A percentile compares a stretch with the other conserved stretches of the same genome.
These are phyloP conservation scores for Ormosia semicastrata DNA, from an alignment of 306 rosid species.

Conservation along the genomic window DNA sequence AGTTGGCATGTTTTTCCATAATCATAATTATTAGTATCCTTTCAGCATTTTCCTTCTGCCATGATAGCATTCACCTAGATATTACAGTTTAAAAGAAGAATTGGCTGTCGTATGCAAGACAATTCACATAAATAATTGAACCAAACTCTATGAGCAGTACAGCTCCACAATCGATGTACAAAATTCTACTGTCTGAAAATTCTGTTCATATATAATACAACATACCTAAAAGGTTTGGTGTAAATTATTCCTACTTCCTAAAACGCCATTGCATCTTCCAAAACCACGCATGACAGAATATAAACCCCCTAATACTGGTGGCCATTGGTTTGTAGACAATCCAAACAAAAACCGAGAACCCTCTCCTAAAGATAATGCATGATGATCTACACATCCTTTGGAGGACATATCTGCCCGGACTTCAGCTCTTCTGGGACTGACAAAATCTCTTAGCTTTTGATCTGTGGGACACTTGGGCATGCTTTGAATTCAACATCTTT, in stretches of 20 bases:
- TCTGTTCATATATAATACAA: constrained; percentile 31
- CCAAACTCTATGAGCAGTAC: constrained; percentile 28
- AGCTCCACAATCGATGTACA: constrained; percentile 42
- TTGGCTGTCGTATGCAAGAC: not conserved
- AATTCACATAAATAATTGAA: constrained; percentile 22
- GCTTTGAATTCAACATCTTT: constrained; percentile 21
- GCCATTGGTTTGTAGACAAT: constrained; percentile 18
- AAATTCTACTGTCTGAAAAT: constrained; percentile 31
- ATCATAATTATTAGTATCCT: not conserved
- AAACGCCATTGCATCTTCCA: constrained; percentile 39
- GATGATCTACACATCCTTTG: constrained; percentile 13
- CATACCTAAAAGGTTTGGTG: constrained; percentile 28
- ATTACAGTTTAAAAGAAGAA: not conserved
- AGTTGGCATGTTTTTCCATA: not conserved
- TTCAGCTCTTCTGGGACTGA: constrained; percentile 20
- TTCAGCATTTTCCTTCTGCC: not conserved
- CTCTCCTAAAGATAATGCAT: constrained; percentile 33
- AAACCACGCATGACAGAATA: constrained; percentile 39
- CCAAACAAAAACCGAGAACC: constrained; percentile 30
- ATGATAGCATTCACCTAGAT: not conserved
- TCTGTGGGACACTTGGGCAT: not conserved
- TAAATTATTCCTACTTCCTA: constrained; percentile 34
- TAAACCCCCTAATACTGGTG: constrained; percentile 22
- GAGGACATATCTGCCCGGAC: not conserved
- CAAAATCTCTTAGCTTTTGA: constrained; percentile 4